Evolutionary conservation across 2,329 filamentous ascomycete genomes (phyloP), one percentile per base, ranked within the genome.

Genomic region (Escovopsis sp.): DNA sequence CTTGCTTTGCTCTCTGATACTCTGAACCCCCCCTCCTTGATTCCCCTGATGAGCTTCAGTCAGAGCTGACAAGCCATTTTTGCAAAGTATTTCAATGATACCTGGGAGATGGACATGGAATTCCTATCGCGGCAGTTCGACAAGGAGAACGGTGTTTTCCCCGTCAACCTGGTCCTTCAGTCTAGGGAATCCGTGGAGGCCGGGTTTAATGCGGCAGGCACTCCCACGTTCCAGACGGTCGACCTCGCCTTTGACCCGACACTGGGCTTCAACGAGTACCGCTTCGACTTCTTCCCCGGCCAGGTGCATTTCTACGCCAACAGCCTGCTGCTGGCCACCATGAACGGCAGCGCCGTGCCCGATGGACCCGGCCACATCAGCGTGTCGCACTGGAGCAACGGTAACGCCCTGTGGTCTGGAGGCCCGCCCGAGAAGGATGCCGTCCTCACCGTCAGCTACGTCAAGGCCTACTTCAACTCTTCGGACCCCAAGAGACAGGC

Each of bases 391-490:
- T 76, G 81, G 81, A 83, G 77, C 51, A 87, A 86, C 45, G 81
- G 81, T 25, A 78, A 86, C 49, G 50, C 63, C 5, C 48, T 61
- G 2, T 88, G 82, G 82, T 80, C 76, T 28, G 73, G 65, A 11
- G 82, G 81, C 0, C 82, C 82, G 3, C 81, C 82, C 0, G 43
- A 45, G 0, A 42, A 61, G 25, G 76, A 86, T 46, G 72, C 80
- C 0, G 56, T 66, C 14, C 62, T 83, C 45, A 70, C 66, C 6
- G 64, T 87, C 17, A 69, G 65, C 27, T 85, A 85, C 48, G 67
- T 85, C 38, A 84, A 82, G 52, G 76, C 76, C 0, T 88, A 87
- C 54, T 88, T 86, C 61, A 87, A 87, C 60, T 76, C 76, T 13
- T 76, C 76, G 3, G 45, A 61, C 15, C 42, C 46, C 2, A 26